phyloP scores from a whole-genome alignment of 1,284 basidiomycete genomes.

The Clitocybe nebularis region DNA sequence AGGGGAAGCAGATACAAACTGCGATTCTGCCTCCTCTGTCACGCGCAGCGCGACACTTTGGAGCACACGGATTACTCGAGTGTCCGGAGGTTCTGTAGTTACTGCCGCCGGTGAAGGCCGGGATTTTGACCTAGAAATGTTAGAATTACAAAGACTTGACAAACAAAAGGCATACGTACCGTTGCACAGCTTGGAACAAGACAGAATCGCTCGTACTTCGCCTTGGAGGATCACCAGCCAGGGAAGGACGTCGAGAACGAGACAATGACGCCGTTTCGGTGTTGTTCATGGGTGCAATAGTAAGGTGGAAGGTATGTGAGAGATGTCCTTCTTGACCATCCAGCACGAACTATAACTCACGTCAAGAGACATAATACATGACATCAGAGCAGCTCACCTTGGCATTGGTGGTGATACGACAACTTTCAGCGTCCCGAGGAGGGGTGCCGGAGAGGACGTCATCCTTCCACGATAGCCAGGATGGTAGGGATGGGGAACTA shows the following conservation, averaged over 20 bases:
- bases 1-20: constrained; percentile 49
- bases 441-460: constrained; percentile 73
- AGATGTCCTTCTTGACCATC: constrained; percentile 71
- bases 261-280: constrained; percentile 53
- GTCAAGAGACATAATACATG: constrained; percentile 8
- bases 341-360: constrained; percentile 50
- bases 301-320: constrained; percentile 62
- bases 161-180: constrained; percentile 23
- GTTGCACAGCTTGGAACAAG: constrained; percentile 32
- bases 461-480: constrained; percentile 89
- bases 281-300: constrained; percentile 67
- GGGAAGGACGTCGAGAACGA: constrained; percentile 57
- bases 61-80: constrained; percentile 70
- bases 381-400: constrained; percentile 51
- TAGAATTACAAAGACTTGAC: too few species aligned
- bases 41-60: constrained; percentile 72
- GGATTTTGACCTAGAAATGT: too few species aligned
- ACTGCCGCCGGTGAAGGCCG: constrained; percentile 23
- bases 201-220: constrained; percentile 58
- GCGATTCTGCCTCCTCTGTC: constrained; percentile 66
- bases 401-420: constrained; percentile 68
- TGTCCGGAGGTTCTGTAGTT: constrained; percentile 30
- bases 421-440: constrained; percentile 65
- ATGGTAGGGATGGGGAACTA: constrained; percentile 75
- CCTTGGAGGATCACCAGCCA: constrained; percentile 57